Percentiles rank a stretch among this genome's conserved stretches.
These are phyloP conservation scores for Plasmodium vinckei DNA, from an alignment of 169 alveolate genomes.

Conservation along the genomic window DNA sequence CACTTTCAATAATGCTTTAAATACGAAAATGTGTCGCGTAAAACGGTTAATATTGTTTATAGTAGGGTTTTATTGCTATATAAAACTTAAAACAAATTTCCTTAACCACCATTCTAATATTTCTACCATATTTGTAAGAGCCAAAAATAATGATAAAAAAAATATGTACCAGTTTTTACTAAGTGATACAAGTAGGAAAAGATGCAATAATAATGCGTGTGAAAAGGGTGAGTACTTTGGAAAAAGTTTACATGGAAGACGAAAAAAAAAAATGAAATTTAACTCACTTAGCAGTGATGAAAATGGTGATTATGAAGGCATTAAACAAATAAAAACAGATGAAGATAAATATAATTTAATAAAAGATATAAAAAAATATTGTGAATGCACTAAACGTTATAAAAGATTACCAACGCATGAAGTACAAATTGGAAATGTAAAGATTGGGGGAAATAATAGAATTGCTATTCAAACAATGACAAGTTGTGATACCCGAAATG, in stretches of 20 bases:
- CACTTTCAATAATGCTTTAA: constrained; percentile 17
- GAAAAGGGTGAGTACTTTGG: background rate
- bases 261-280: constrained; percentile 11
- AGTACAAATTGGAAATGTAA: constrained; percentile 84
- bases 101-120: background rate
- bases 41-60: constrained; percentile 40
- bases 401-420: constrained; percentile 82
- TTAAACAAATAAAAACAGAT: background rate
- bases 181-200: background rate
- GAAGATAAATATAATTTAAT: constrained; percentile 63
- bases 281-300: constrained; percentile 7
- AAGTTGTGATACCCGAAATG: constrained; percentile 85
- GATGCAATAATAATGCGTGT: background rate
- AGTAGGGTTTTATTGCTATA: constrained; percentile 16
- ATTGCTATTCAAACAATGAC: constrained; percentile 90
- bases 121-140: constrained; percentile 17
- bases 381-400: constrained; percentile 80
- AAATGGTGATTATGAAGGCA: background rate
- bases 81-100: constrained; percentile 23
- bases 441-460: constrained; percentile 85
- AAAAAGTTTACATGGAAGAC: background rate
- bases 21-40: constrained; percentile 31
- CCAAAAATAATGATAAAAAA: constrained; percentile 9
- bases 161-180: constrained; percentile 19
- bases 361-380: constrained; percentile 76